Evolutionary conservation across 2,329 filamentous ascomycete genomes (phyloP).

Genomic region (Pseudogymnoascus sp.): DNA sequence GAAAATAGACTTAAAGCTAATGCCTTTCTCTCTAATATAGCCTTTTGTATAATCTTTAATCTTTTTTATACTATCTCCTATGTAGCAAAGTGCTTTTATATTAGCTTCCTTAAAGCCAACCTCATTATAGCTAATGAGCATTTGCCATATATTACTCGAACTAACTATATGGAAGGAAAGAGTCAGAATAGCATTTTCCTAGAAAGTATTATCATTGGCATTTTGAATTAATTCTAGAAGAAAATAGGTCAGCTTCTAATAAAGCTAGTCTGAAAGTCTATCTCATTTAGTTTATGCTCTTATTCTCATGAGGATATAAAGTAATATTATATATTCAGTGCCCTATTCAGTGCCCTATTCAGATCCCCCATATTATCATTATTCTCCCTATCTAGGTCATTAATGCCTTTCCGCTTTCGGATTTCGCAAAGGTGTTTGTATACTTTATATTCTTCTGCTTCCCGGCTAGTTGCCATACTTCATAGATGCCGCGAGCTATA

Average conservation of each 20-base stretch:
- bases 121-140: slow-evolving; percentile 40
- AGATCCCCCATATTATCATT: no score
- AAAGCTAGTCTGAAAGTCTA: slow-evolving; percentile 26
- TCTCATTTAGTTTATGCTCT: not conserved
- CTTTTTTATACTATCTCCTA: slow-evolving; percentile 40
- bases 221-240: slow-evolving; percentile 48
- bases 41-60: slow-evolving; percentile 13
- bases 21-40: slow-evolving; percentile 32
- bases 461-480: no score
- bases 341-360: no score
- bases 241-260: slow-evolving; percentile 35
- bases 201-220: slow-evolving; percentile 43
- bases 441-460: no score
- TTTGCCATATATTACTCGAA: slow-evolving; percentile 18
- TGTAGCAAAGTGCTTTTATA: slow-evolving; percentile 38
- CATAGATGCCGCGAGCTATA: no score
- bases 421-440: no score
- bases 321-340: no score
- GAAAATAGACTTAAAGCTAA: slow-evolving; percentile 33
- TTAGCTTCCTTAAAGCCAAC: slow-evolving; percentile 37
- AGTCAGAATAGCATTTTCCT: not conserved
- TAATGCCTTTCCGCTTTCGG: no score
- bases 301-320: no score
- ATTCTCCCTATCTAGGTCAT: no score
- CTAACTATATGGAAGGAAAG: slow-evolving; percentile 21